Conservation (phyloP, 148 eudicot genomes). For the Heliosperma pusillum region DNA sequence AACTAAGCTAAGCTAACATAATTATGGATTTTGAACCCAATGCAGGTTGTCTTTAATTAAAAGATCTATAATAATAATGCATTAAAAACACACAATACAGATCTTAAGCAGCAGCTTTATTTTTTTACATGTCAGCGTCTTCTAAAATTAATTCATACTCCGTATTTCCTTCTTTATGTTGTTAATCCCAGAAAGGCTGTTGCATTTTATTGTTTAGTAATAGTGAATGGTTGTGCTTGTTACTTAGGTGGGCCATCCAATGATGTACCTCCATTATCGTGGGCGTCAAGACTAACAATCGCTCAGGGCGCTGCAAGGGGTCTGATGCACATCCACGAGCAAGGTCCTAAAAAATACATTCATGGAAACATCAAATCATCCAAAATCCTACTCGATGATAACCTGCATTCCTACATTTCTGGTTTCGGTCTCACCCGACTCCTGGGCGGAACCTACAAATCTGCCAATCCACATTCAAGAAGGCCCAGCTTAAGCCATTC, state of each 20-base stretch:
- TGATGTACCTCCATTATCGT: constrained; percentile 54
- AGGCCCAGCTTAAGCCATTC: constrained; percentile 39
- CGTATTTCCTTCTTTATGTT: background rate
- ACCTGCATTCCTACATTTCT: constrained; percentile 63
- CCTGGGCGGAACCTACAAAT: constrained; percentile 35
- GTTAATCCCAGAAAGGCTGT: background rate
- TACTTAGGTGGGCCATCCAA: constrained; percentile 56
- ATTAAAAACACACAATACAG: no score
- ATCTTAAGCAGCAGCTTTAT: no score
- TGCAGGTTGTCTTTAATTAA: no score
- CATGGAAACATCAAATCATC: constrained; percentile 88
- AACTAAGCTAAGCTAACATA: no score
- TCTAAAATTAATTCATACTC: no score
- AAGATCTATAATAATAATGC: no score
- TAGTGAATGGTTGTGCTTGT: constrained; percentile 1
- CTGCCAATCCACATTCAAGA: constrained; percentile 28
- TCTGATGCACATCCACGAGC: constrained; percentile 81
- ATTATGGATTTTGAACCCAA: no score
- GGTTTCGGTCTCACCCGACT: constrained; percentile 86
- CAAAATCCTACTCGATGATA: constrained; percentile 83
- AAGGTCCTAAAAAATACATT: constrained; percentile 65
- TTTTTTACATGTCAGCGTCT: no score
- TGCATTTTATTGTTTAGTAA: background rate
- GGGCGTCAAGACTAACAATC: constrained; percentile 71
- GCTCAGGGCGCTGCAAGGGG: constrained; percentile 72